phyloP scores from a whole-genome alignment of 768 basidiomycete species.

The Amanita subjunquillea region DNA sequence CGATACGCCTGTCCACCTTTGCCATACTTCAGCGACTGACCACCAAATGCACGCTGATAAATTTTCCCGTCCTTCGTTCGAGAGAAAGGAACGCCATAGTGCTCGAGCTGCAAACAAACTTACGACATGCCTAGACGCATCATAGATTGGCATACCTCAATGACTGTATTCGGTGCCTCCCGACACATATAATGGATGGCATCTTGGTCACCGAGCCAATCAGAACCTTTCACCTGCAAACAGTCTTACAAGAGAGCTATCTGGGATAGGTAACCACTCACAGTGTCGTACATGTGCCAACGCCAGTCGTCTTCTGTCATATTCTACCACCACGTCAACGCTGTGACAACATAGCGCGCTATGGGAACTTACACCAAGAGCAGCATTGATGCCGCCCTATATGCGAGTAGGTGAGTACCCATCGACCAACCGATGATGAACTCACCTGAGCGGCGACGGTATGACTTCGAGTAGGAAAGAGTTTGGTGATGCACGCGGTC shows the following conservation, averaged over 20 bases:
- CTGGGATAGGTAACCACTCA: conserved; percentile 25
- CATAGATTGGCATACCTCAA: conserved; percentile 52
- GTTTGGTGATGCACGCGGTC: conserved; percentile 97
- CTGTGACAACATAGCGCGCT: conserved; percentile 2
- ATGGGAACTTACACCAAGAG: conserved; percentile 63
- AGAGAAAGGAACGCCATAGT: conserved; percentile 98
- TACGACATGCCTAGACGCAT: neutral
- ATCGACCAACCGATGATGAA: neutral
- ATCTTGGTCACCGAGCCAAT: conserved; percentile 99
- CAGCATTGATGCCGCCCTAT: conserved; percentile 96
- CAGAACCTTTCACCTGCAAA: conserved; percentile 91
- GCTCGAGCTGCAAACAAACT: conserved; percentile 67
- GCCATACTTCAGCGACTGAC: conserved; percentile 92
- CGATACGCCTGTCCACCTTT: conserved; percentile 99
- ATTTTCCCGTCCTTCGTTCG: conserved; percentile 98
- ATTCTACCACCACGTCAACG: conserved; percentile 41
- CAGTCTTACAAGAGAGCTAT: conserved; percentile 7
- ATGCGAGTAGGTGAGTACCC: conserved; percentile 9
- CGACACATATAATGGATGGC: conserved; percentile 99
- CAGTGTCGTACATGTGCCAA: conserved; percentile 98
- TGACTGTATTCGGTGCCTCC: conserved; percentile 89
- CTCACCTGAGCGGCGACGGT: conserved; percentile 94
- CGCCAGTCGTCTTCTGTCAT: conserved; percentile 99
- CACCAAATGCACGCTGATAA: conserved; percentile 98
- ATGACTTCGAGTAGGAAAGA: conserved; percentile 97